Conservation (phyloP, 768 basidiomycete genomes). For the Lactarius evosmus region DNA sequence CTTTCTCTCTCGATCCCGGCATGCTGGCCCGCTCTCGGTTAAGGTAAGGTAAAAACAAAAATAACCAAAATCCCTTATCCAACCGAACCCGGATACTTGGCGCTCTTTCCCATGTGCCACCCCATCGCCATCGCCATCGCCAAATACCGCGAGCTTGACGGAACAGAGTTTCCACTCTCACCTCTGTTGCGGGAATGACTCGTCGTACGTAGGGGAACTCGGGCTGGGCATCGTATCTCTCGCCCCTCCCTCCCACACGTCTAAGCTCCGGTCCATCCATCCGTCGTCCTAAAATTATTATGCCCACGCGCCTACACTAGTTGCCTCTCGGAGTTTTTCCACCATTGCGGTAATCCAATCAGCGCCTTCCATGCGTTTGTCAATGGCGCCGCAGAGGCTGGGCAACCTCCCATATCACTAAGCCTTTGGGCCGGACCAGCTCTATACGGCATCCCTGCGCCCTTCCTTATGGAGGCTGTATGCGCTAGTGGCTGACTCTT, state of each 20-base stretch:
- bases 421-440: constrained; percentile 14
- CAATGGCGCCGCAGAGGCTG: constrained; percentile 25
- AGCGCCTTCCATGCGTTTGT: constrained; percentile 19
- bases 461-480: constrained; percentile 16
- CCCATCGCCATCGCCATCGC: background rate
- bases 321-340: constrained; percentile 22
- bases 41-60: background rate
- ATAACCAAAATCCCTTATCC: background rate
- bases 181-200: background rate
- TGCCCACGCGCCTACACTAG: constrained; percentile 12
- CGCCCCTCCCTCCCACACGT: constrained; percentile 2
- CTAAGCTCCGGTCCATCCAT: background rate
- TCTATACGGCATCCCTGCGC: constrained; percentile 17
- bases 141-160: constrained; percentile 23
- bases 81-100: background rate
- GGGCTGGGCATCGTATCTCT: constrained; percentile 9
- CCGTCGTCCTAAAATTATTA: background rate
- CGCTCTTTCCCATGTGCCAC: background rate
- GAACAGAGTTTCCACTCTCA: constrained; percentile 5
- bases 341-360: constrained; percentile 20
- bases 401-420: constrained; percentile 22
- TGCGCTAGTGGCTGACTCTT: constrained; percentile 12
- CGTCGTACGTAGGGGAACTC: background rate
- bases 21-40: background rate
- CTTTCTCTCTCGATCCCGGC: constrained; percentile 15